phyloP scores from a whole-genome alignment of 148 eudicot species.

The Fagopyrum tataricum region DNA sequence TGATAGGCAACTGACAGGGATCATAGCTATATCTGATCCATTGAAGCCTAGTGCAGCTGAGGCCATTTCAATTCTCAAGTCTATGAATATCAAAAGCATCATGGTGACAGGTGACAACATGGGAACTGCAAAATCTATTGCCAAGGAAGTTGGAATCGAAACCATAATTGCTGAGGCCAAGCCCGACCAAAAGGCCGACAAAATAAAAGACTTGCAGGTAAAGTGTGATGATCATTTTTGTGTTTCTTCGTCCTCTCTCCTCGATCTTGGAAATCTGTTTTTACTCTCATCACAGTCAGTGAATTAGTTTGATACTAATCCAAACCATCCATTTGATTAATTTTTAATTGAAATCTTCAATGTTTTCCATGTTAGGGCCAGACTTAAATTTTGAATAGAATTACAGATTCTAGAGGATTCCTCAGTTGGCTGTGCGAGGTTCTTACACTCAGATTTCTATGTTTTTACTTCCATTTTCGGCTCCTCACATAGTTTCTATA shows the following conservation, averaged over 20 bases:
- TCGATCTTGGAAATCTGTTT: neutral
- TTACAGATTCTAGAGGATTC: too few species aligned
- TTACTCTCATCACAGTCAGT: neutral
- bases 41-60: slow-evolving; percentile 68
- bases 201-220: slow-evolving; percentile 87
- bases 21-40: slow-evolving; percentile 80
- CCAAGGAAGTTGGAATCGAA: slow-evolving; percentile 77
- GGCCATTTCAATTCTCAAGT: slow-evolving; percentile 73
- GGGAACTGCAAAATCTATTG: slow-evolving; percentile 89
- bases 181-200: slow-evolving; percentile 77
- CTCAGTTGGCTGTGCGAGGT: too few species aligned
- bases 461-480: too few species aligned
- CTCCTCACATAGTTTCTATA: too few species aligned
- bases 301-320: too few species aligned
- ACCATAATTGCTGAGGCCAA: slow-evolving; percentile 80
- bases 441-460: too few species aligned
- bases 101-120: slow-evolving; percentile 93
- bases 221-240: neutral
- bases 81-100: slow-evolving; percentile 74
- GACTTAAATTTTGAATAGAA: too few species aligned
- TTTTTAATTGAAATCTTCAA: too few species aligned
- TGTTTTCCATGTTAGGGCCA: too few species aligned
- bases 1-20: slow-evolving; percentile 47
- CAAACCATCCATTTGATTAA: too few species aligned
- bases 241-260: slow-evolving; percentile 1